Evolutionary conservation across 2,329 filamentous ascomycete species (phyloP).

Genomic region (Rutstroemia sydowiana): DNA sequence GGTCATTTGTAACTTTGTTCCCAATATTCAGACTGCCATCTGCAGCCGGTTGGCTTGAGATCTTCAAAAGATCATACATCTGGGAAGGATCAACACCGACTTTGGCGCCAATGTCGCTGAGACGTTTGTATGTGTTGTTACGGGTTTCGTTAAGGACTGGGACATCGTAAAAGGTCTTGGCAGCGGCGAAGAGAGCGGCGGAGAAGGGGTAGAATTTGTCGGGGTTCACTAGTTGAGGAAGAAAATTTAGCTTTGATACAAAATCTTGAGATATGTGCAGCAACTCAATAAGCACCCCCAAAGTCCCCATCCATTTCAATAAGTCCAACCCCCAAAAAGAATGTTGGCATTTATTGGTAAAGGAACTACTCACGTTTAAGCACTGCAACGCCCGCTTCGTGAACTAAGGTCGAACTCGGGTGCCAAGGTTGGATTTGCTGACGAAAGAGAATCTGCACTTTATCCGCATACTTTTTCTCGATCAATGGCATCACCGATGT

Average conservation of each 20-base stretch:
- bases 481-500: constrained; percentile 57
- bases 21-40: constrained; percentile 69
- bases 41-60: constrained; percentile 57
- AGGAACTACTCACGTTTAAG: constrained; percentile 46
- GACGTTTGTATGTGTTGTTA: constrained; percentile 74
- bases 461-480: constrained; percentile 46
- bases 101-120: constrained; percentile 63
- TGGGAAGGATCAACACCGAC: constrained; percentile 64
- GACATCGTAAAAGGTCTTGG: constrained; percentile 77
- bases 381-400: constrained; percentile 81
- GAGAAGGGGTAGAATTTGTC: constrained; percentile 69
- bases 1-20: constrained; percentile 75
- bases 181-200: constrained; percentile 48
- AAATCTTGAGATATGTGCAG: too few relatives aligned
- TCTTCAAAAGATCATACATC: constrained; percentile 60
- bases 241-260: background rate
- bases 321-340: background rate
- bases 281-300: too few relatives aligned
- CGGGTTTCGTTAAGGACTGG: constrained; percentile 75
- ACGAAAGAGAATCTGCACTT: constrained; percentile 72
- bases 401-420: constrained; percentile 70
- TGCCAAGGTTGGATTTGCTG: constrained; percentile 96
- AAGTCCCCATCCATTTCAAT: background rate
- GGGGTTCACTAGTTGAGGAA: background rate
- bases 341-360: too few relatives aligned